Conservation (phyloP, 2,329 filamentous ascomycete species). For the Colletotrichum limetticola region DNA sequence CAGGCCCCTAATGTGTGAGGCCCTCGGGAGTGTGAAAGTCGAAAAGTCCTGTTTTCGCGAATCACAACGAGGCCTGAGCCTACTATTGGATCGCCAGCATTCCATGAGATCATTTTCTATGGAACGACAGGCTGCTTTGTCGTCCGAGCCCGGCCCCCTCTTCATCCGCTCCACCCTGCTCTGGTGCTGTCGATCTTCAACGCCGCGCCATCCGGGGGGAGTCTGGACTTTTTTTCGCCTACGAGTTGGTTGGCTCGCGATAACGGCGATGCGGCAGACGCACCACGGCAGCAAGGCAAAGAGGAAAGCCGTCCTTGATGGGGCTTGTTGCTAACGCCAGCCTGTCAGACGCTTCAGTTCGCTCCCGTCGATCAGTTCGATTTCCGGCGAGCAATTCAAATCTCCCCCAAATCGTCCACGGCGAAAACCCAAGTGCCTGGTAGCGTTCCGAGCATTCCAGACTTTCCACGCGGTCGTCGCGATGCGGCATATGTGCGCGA, state of each 20-base stretch:
- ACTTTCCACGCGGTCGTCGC: neutral
- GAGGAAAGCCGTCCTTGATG: neutral
- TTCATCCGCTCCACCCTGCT: neutral
- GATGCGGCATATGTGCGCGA: neutral
- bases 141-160: neutral
- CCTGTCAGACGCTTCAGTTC: neutral
- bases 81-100: slow-evolving; percentile 6
- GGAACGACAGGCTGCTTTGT: slow-evolving; percentile 7
- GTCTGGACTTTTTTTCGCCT: slow-evolving; percentile 9
- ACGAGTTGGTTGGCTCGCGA: slow-evolving; percentile 10
- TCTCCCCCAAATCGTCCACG: neutral
- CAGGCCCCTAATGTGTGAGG: neutral
- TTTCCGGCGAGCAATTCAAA: neutral
- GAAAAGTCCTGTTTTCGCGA: neutral
- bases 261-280: slow-evolving; percentile 10
- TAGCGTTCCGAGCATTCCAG: neutral
- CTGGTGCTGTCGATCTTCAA: slow-evolving; percentile 25
- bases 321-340: neutral
- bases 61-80: neutral
- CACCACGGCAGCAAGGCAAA: slow-evolving; percentile 4
- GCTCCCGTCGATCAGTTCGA: neutral
- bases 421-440: neutral
- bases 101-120: slow-evolving; percentile 33
- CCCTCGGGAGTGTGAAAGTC: neutral
- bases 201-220: slow-evolving; percentile 26